Base-by-base conservation (phyloP, 495 filamentous ascomycete genomes). In the Staphylotrichum longicolle region DNA sequence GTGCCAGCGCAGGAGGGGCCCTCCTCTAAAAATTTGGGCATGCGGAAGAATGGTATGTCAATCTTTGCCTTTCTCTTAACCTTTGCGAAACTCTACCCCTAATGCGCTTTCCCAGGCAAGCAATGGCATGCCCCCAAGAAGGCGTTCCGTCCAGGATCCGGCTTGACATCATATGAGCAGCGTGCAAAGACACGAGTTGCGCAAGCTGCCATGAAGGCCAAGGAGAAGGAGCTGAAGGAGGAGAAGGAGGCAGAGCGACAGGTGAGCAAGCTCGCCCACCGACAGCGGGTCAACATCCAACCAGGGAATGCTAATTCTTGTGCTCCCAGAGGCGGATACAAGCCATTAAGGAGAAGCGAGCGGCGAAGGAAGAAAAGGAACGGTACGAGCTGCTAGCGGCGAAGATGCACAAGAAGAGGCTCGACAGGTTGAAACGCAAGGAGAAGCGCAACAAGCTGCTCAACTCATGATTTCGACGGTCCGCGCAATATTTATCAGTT, bases 371-470 rank as follows among this genome's bases (percentile, higher is more conserved):
- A 68, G 94, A 98, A 80, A 94, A 91, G 76, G 91, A 88, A 63
- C 83, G 95, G 44, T 98, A 90, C 72, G 91, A 92, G 76, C 92
- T 91, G 79, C 85, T 98, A 86, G 94, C 90, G 35, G 89, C 93
- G 76, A 97, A 91, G 79, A 98, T 98, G 94, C 94, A 98, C 73
- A 85, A 80, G 72, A 97, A 96, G 82, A 80, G 92, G 64, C 87
- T 98, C 32, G 94, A 98, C 77, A 83, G 94, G 63, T 69, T 96
- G 74, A 96, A 90, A 86, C 83, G 92, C 71, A 86, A 91, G 72
- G 94, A 98, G 82, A 98, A 97, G 85, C 85, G 94, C 73, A 99
- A 98, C 76, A 98, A 97, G 79, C 77, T 95, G 68, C 75, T 98
- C 67, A 96, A 93, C 75, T 95, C 91, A 55, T 96, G 80, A 93